phyloP scores from a whole-genome alignment of 139 green algal species.

The Diplosphaera chodatii region DNA sequence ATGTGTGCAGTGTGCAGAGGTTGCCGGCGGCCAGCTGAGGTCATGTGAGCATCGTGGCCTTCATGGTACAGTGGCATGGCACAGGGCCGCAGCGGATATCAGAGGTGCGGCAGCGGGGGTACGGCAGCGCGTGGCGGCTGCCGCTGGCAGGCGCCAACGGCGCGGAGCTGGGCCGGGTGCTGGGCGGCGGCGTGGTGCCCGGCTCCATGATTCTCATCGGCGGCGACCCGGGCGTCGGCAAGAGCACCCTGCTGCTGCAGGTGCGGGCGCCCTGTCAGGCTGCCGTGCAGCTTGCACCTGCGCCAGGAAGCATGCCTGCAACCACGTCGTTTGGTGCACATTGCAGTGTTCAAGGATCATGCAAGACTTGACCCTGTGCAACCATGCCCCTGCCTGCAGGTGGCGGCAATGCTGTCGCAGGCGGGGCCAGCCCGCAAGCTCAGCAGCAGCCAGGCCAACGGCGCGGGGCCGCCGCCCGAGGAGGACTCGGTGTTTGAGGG shows the following conservation, averaged over 20 bases:
- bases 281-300: too few relatives aligned
- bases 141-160: conserved; percentile 39
- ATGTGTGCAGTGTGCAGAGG: too few relatives aligned
- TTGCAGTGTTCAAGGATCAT: too few relatives aligned
- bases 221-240: conserved; percentile 90
- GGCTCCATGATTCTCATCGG: conserved; percentile 85
- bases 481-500: neutral
- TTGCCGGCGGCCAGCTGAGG: too few relatives aligned
- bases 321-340: too few relatives aligned
- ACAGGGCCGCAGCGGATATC: conserved; percentile 38
- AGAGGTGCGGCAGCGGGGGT: conserved; percentile 21
- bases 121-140: conserved; percentile 33
- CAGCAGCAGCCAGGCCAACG: neutral
- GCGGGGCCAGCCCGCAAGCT: neutral
- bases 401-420: neutral
- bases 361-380: too few relatives aligned
- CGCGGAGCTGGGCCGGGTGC: conserved; percentile 68
- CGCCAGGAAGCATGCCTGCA: too few relatives aligned
- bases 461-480: neutral
- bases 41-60: neutral
- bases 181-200: conserved; percentile 88
- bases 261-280: too few relatives aligned
- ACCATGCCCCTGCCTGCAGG: neutral
- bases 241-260: conserved; percentile 88
- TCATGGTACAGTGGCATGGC: too few relatives aligned